phyloP scores from a whole-genome alignment of 2,329 filamentous ascomycete species.

The Drechslerella dactyloides region DNA sequence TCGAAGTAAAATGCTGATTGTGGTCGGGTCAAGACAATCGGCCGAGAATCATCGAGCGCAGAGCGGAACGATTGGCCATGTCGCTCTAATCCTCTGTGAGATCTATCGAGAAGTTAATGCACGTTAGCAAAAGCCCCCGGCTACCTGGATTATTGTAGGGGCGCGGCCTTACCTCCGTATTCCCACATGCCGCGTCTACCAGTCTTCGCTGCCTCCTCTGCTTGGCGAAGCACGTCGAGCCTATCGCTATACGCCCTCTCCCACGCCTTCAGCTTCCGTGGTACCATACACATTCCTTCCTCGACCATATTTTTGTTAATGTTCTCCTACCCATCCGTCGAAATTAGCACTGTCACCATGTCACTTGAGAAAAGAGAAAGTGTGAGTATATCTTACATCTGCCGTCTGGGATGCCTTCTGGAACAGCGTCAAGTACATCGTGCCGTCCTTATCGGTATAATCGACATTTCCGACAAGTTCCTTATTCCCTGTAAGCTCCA shows the following conservation, averaged over 20 bases:
- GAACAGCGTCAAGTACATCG: constrained; percentile 85
- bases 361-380: constrained; percentile 5
- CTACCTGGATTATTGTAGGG: background rate
- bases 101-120: constrained; percentile 12
- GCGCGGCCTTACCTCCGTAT: constrained; percentile 71
- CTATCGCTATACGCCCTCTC: constrained; percentile 67
- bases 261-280: constrained; percentile 88
- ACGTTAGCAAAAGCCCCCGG: constrained; percentile 6
- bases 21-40: too few relatives aligned
- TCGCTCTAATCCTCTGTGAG: constrained; percentile 38
- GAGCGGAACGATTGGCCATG: background rate
- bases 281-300: constrained; percentile 87
- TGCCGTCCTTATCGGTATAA: constrained; percentile 76
- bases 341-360: background rate
- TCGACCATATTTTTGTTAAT: constrained; percentile 86
- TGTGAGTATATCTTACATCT: constrained; percentile 17
- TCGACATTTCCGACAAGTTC: constrained; percentile 91
- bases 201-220: constrained; percentile 76
- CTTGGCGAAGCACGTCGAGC: constrained; percentile 73
- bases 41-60: too few relatives aligned
- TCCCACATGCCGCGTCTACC: constrained; percentile 92
- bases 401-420: constrained; percentile 60
- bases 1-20: too few relatives aligned
- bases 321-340: constrained; percentile 69
- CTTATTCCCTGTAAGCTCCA: constrained; percentile 72